Percentiles rank a stretch among this genome's conserved stretches.
Evolutionary conservation across 2,329 filamentous ascomycete species (phyloP).

Genomic region (Volutella citrinella): DNA sequence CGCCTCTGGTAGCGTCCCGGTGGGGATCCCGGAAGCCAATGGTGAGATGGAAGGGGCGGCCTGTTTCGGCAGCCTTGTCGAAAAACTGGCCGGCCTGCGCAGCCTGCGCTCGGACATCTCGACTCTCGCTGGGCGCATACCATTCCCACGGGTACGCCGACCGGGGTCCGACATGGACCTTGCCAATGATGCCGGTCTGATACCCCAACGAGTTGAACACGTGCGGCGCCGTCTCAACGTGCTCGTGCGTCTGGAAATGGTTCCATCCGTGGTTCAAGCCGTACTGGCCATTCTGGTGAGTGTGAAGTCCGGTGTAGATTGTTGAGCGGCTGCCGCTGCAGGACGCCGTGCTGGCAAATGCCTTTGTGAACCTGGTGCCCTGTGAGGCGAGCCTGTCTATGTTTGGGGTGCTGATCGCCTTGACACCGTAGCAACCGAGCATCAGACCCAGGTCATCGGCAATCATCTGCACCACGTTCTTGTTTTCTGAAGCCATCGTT

Average conservation of each 20-base stretch:
- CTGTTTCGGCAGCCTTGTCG: constrained; percentile 22
- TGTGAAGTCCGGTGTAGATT: constrained; percentile 48
- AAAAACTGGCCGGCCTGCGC: constrained; percentile 37
- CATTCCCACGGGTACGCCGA: constrained; percentile 32
- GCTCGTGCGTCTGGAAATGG: constrained; percentile 41
- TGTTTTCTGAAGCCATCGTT: too few species aligned
- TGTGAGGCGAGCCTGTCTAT: neutral
- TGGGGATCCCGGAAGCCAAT: too few species aligned
- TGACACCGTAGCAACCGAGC: neutral
- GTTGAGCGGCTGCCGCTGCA: constrained; percentile 44
- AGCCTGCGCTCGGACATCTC: constrained; percentile 40
- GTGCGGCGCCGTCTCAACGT: constrained; percentile 37
- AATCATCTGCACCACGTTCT: neutral
- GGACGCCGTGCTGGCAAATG: constrained; percentile 42
- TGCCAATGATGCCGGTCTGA: constrained; percentile 43
- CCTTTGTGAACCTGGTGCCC: neutral
- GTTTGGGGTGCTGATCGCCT: neutral
- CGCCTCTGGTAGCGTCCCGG: too few species aligned
- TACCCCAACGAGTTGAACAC: constrained; percentile 38
- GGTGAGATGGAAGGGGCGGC: constrained; percentile 38
- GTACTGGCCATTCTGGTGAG: constrained; percentile 42
- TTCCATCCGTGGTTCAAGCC: constrained; percentile 37
- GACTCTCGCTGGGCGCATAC: constrained; percentile 35
- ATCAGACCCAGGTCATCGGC: neutral
- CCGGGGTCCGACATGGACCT: constrained; percentile 43